These are phyloP conservation scores for Yarrowia galli DNA, from an alignment of 1,139 yeast genomes.

Conservation along the genomic window DNA sequence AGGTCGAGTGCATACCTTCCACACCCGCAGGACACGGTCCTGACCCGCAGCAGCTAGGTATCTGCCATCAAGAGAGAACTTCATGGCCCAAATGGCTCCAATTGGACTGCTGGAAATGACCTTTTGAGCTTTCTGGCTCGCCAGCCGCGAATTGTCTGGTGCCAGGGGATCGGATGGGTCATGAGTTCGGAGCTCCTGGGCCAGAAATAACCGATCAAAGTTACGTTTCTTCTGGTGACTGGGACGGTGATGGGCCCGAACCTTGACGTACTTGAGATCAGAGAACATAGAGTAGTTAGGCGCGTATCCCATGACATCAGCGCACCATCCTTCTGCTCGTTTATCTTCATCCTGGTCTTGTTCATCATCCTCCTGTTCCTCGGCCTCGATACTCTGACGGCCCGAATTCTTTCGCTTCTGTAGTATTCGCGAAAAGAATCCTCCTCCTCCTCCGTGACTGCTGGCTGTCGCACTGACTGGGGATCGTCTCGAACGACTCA, in stretches of 20 bases:
- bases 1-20: slow-evolving; percentile 71
- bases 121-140: slow-evolving; percentile 24
- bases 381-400: slow-evolving; percentile 11
- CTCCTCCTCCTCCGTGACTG: slow-evolving; percentile 11
- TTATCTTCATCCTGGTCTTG: slow-evolving; percentile 37
- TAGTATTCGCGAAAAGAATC: slow-evolving; percentile 31
- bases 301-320: slow-evolving; percentile 49
- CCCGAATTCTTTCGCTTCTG: slow-evolving; percentile 33
- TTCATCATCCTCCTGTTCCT: slow-evolving; percentile 39
- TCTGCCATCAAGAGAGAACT: slow-evolving; percentile 71
- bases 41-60: slow-evolving; percentile 63
- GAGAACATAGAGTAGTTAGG: slow-evolving; percentile 46
- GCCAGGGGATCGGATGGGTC: slow-evolving; percentile 13
- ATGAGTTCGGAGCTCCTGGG: slow-evolving; percentile 69
- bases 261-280: slow-evolving; percentile 52
- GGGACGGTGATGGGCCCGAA: slow-evolving; percentile 50
- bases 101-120: slow-evolving; percentile 41
- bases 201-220: slow-evolving; percentile 69
- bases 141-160: slow-evolving; percentile 18
- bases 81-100: slow-evolving; percentile 72
- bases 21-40: slow-evolving; percentile 69
- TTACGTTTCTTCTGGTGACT: slow-evolving; percentile 45
- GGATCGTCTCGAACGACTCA: slow-evolving; percentile 7
- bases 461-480: slow-evolving; percentile 21
- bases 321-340: slow-evolving; percentile 50